Evolutionary conservation across 2,329 filamentous ascomycete genomes (phyloP), one percentile per base, ranked within the genome.

Genomic region (Capronia epimyces): DNA sequence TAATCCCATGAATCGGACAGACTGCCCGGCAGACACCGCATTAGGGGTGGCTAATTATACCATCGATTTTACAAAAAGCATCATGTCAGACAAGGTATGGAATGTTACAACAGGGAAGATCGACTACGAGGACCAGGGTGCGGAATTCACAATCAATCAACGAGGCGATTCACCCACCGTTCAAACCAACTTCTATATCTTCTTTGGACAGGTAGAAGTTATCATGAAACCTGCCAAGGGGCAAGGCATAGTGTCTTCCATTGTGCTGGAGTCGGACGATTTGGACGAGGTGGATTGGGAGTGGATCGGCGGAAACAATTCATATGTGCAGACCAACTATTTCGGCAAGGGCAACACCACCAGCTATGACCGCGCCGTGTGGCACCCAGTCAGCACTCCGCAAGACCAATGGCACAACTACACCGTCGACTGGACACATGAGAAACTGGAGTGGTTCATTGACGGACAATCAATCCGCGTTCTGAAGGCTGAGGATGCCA

Each of bases 231-330:
- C 86, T 3, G 83, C 89, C 0, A 71, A 75, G 1, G 89, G 89
- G 15, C 72, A 71, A 6, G 89, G 89, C 45, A 83, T 95, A 56
- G 80, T 95, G 61, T 89, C 83, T 63, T 79, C 86, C 55, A 83
- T 94, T 63, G 90, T 95, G 65, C 77, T 91, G 67, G 77, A 93
- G 59, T 91, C 86, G 44, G 85, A 93, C 60, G 84, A 89, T 61
- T 76, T 91, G 12, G 89, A 95, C 66, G 88, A 95, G 69, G 83
- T 95, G 34, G 89, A 95, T 65, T 91, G 87, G 80, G 87, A 93
- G 65, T 86, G 87, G 64, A 76, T 89, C 52, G 87, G 87, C 40
- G 77, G 77, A 50, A 83, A 87, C 63, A 69, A 72, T 49, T 79
- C 75, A 13, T 69, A 76, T 27, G 84, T 80, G 7, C 77, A 86